A percentile compares a stretch with the other conserved stretches of the same genome.
phyloP scores from a whole-genome alignment of 2,329 filamentous ascomycete genomes.

The Neofusicoccum ribis region DNA sequence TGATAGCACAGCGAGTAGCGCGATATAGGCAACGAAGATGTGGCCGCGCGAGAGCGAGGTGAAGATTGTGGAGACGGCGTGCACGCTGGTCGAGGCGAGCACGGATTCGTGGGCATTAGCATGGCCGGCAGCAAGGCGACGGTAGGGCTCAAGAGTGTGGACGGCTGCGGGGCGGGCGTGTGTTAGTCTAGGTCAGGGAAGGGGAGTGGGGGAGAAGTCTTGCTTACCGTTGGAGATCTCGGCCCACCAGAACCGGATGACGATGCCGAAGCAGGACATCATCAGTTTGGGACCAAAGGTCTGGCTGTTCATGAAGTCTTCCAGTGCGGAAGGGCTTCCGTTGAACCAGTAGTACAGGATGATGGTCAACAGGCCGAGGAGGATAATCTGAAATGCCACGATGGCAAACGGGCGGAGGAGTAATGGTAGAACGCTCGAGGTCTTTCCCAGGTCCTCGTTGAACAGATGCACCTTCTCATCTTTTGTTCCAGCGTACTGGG shows the following conservation, averaged over 20 bases:
- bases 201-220: too few relatives aligned
- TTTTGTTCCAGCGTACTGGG: background rate
- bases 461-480: background rate
- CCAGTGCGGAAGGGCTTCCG: slow-evolving; percentile 2
- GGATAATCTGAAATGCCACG: slow-evolving; percentile 3
- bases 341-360: slow-evolving; percentile 22
- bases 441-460: background rate
- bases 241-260: slow-evolving; percentile 16
- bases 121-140: background rate
- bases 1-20: background rate
- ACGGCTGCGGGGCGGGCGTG: background rate
- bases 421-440: background rate
- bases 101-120: background rate
- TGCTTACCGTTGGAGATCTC: slow-evolving; percentile 2
- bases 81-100: background rate
- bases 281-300: slow-evolving; percentile 19
- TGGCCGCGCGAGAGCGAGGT: background rate
- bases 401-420: slow-evolving; percentile 3
- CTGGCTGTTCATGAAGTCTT: slow-evolving; percentile 23
- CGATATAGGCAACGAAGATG: background rate
- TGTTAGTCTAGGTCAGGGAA: too few relatives aligned
- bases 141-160: background rate
- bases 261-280: slow-evolving; percentile 20
- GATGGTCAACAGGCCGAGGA: slow-evolving; percentile 14
- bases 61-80: background rate